These are phyloP conservation scores for Collybiopsis confluens DNA, from an alignment of 768 basidiomycete genomes.

Conservation along the genomic window DNA sequence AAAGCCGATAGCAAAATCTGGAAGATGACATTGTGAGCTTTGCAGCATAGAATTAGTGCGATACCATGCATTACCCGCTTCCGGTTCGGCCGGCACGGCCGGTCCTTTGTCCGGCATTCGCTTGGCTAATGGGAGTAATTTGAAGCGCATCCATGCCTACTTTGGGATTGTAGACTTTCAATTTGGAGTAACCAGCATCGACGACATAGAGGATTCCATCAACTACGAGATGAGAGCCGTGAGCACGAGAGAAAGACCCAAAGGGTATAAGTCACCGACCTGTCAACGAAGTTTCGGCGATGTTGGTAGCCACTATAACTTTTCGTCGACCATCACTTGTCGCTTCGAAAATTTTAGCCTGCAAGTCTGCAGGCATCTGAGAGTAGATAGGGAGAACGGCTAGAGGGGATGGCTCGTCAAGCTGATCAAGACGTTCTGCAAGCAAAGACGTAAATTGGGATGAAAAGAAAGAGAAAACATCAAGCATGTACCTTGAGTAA, in stretches of 20 bases:
- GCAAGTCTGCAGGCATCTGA: conserved; percentile 98
- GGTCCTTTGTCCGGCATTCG: conserved; percentile 93
- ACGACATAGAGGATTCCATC: conserved; percentile 98
- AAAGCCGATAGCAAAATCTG: conserved; percentile 93
- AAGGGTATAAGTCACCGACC: conserved; percentile 37
- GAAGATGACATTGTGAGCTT: conserved; percentile 9
- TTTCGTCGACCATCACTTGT: conserved; percentile 93
- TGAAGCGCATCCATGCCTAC: conserved; percentile 99
- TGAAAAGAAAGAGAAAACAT: no score
- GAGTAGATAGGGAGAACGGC: conserved; percentile 98
- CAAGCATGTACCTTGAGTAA: conserved; percentile 66
- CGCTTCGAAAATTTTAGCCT: conserved; percentile 96
- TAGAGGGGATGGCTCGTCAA: conserved; percentile 86
- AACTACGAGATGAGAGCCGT: conserved; percentile 42
- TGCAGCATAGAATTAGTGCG: neutral
- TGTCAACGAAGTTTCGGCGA: conserved; percentile 96
- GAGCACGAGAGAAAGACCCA: conserved; percentile 8
- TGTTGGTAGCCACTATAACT: conserved; percentile 98
- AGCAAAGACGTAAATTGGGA: conserved; percentile 3
- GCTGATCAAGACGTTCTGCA: conserved; percentile 82
- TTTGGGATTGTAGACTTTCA: conserved; percentile 98
- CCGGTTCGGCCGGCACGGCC: conserved; percentile 97
- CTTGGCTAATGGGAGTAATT: conserved; percentile 98
- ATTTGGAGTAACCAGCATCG: conserved; percentile 93
- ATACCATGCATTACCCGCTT: conserved; percentile 63